Evolutionary conservation across 495 filamentous ascomycete genomes (phyloP).

Genomic region (Terfezia claveryi): DNA sequence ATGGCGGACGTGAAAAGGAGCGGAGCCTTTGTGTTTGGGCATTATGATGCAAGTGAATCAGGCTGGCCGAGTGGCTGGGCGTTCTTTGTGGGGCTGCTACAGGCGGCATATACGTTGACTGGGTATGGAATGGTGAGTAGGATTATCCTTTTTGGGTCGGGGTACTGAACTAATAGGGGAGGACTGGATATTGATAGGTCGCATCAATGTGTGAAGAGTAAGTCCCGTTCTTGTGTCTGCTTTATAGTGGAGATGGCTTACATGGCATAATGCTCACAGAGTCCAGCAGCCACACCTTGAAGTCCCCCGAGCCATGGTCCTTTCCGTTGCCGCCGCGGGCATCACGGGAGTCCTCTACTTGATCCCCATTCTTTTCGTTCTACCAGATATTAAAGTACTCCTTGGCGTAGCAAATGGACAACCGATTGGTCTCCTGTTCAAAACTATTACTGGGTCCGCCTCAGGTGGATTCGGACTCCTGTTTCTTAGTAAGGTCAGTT

Average conservation of each 20-base stretch:
- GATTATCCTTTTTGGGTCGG: not conserved
- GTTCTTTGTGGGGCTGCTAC: constrained; percentile 31
- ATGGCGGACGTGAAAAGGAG: constrained; percentile 33
- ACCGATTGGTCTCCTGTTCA: constrained; percentile 33
- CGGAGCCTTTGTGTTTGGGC: constrained; percentile 36
- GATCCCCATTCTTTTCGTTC: constrained; percentile 40
- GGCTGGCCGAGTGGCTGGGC: constrained; percentile 35
- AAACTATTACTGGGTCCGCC: constrained; percentile 34
- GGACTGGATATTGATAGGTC: constrained; percentile 8
- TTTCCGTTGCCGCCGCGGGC: constrained; percentile 36
- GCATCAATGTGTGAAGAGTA: constrained; percentile 32
- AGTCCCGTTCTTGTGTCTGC: not conserved
- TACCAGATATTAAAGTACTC: constrained; percentile 30
- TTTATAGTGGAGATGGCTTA: not conserved
- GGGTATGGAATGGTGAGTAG: constrained; percentile 32
- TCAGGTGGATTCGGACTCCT: constrained; percentile 49
- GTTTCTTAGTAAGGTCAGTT: constrained; percentile 28
- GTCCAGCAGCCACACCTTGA: constrained; percentile 34
- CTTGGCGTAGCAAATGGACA: constrained; percentile 33
- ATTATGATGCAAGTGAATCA: constrained; percentile 35
- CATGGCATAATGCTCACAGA: not conserved
- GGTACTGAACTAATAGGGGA: no score
- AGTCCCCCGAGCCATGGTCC: constrained; percentile 36
- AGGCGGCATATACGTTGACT: constrained; percentile 35
- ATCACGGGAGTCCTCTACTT: constrained; percentile 38